Percentiles rank a stretch among this genome's conserved stretches.
phyloP scores from a whole-genome alignment of 441 rosid species.

The Adansonia gregorii region DNA sequence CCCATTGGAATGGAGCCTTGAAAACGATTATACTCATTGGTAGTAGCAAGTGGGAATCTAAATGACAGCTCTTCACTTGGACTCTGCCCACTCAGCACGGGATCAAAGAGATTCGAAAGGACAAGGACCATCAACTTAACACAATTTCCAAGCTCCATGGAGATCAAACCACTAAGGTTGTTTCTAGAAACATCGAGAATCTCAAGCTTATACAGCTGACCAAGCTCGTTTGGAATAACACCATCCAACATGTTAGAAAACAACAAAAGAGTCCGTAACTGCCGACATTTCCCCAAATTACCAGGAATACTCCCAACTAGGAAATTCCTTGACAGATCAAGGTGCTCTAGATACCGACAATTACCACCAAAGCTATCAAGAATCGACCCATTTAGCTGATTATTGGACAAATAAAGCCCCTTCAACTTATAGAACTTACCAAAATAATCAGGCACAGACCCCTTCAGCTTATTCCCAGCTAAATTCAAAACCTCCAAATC shows the following conservation, averaged over 20 bases:
- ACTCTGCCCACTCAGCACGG: constrained; percentile 30
- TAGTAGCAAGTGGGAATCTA: background rate
- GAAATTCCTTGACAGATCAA: constrained; percentile 64
- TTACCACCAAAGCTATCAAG: constrained; percentile 46
- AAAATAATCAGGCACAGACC: constrained; percentile 50
- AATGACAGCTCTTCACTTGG: constrained; percentile 12
- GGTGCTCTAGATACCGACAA: constrained; percentile 58
- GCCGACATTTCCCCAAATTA: constrained; percentile 56
- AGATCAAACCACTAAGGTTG: constrained; percentile 53
- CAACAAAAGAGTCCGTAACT: constrained; percentile 53
- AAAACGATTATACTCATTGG: constrained; percentile 43
- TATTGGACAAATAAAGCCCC: constrained; percentile 51
- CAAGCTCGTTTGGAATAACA: constrained; percentile 53
- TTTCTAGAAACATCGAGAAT: constrained; percentile 67
- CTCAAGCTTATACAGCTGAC: constrained; percentile 53
- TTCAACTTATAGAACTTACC: constrained; percentile 41
- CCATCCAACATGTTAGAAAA: constrained; percentile 59
- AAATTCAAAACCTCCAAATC: constrained; percentile 56
- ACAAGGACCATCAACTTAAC: constrained; percentile 53
- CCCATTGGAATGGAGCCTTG: constrained; percentile 49
- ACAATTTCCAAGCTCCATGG: constrained; percentile 59
- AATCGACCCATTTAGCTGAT: constrained; percentile 48
- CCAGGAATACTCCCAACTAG: constrained; percentile 54
- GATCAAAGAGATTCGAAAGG: constrained; percentile 48
- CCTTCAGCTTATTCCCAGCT: constrained; percentile 62